Base-by-base conservation (phyloP, 371 early-diverging fungal genomes). In the Nematocida ironsii region DNA sequence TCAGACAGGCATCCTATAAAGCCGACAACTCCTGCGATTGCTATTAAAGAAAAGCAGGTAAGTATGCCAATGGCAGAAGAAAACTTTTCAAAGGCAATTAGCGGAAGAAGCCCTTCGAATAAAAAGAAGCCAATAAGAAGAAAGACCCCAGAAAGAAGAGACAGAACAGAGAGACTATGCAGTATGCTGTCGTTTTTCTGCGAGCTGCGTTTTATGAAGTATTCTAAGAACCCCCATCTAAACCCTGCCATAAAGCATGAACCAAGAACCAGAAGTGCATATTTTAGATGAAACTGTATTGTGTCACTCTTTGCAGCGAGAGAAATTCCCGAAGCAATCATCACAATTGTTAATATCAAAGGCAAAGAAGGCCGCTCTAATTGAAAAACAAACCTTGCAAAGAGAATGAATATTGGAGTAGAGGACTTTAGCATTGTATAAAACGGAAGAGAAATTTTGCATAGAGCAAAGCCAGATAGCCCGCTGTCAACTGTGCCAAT, bases 391-490 rank as follows among this genome's bases (percentile, higher is more conserved):
- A 86, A 85, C 47, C 85, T 82, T 47, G 70, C 76, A 25, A 88
- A 50, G 5, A 86, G 74, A 64, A 88, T 85, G 74, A 88, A 88
- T 5, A 88, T 81, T 39, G 88, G 88, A 1, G 88, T 69, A 18
- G 85, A 75, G 1, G 86, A 85, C 72, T 88, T 88, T 39, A 88
- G 80, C 84, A 88, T 86, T 50, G 86, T 86, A 67, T 84, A 88
- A 70, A 85, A 85, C 55, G 88, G 86, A 3, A 86, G 76, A 23
- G 86, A 73, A 48, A 85, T 76, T 2, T 45, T 66, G 40, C 85
- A 42, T 48, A 88, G 68, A 18, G 86, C 69, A 75, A 82, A 83
- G 13, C 84, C 82, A n/a, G 83, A 80, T 55, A 88, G 40, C 13
- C 83, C 84, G 18, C 73, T 86, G 69, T 88, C 88, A 23, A 86